phyloP scores from a whole-genome alignment of 345 rosid genomes.

The Sonneratia alba region DNA sequence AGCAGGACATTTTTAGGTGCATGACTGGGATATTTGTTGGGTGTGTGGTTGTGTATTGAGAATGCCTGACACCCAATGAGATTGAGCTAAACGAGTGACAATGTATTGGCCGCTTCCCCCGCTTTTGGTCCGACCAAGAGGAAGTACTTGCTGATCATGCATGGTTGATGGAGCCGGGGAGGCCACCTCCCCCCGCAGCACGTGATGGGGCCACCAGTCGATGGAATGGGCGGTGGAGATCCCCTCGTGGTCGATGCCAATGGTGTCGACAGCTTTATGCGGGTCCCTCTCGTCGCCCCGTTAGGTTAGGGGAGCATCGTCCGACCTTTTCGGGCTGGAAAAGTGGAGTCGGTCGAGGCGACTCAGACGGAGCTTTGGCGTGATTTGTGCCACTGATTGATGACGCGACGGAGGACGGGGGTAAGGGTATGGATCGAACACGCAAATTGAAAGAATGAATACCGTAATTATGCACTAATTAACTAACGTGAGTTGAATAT shows the following conservation, averaged over 20 bases:
- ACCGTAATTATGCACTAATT: no score
- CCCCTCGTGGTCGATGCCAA: background rate
- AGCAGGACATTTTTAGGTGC: no score
- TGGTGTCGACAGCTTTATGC: slow-evolving; percentile 1
- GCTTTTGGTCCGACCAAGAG: background rate
- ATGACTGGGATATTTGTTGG: no score
- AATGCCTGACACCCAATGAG: no score
- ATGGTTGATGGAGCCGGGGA: no score
- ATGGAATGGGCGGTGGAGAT: slow-evolving; percentile 4
- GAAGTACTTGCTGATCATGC: no score
- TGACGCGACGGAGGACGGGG: background rate
- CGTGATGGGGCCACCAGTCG: background rate
- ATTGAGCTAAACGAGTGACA: background rate
- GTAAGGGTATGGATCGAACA: background rate
- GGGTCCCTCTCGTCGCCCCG: background rate
- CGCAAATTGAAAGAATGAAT: background rate
- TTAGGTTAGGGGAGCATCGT: background rate
- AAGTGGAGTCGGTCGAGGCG: background rate
- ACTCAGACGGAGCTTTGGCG: background rate
- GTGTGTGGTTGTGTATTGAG: no score
- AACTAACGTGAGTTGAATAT: no score
- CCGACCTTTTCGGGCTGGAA: background rate
- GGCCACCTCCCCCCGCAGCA: background rate
- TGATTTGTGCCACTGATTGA: slow-evolving; percentile 1
- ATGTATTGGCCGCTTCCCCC: background rate